Base-by-base conservation (phyloP, 2,329 filamentous ascomycete species). In the Sporothrix mexicana region DNA sequence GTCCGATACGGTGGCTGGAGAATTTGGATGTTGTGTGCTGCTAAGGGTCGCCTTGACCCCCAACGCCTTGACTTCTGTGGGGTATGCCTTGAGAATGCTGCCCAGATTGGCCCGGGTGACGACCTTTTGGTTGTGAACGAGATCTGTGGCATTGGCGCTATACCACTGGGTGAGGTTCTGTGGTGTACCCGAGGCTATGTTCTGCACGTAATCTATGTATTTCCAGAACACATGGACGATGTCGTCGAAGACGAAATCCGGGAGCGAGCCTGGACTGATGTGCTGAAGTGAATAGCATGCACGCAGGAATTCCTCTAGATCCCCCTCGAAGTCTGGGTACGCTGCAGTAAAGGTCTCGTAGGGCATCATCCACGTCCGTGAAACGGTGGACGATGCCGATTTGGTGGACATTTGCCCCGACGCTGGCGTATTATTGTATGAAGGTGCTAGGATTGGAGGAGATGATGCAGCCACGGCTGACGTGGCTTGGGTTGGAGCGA, bases 231-330 rank as follows among this genome's bases (percentile, higher is more conserved):
- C 78, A 12, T 80, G 79, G 62, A 89, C 83, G 70, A 88, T 86
- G 71, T 88, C 87, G 75, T 89, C 87, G 73, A 84, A 88, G 0
- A 87, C 76, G 70, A 80, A 85, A 30, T 82, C 81, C 13, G 82
- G 80, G 20, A 87, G 76, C 9, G 79, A 78, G 13, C 68, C 78
- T 75, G 30, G 78, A 76, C 57, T 79, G 78, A 1, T 80, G 81
- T 20, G 83, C 78, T 8, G 88, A 76, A 74, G 80, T 3, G 68
- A 84, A 0, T 84, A 77, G 69, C 85, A 83, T 0, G 84, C 84
- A 25, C 79, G 80, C 30, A 87, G 76, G 70, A 88, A 88, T 10
- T 82, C 77, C 3, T 75, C 76, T 3, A 81, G 76, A 36, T 76
- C 82, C 1, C 83, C 85, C 1, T 72, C 72, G 69, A 84, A 84